phyloP scores from a whole-genome alignment of 306 rosid species.

The Prunus davidiana region DNA sequence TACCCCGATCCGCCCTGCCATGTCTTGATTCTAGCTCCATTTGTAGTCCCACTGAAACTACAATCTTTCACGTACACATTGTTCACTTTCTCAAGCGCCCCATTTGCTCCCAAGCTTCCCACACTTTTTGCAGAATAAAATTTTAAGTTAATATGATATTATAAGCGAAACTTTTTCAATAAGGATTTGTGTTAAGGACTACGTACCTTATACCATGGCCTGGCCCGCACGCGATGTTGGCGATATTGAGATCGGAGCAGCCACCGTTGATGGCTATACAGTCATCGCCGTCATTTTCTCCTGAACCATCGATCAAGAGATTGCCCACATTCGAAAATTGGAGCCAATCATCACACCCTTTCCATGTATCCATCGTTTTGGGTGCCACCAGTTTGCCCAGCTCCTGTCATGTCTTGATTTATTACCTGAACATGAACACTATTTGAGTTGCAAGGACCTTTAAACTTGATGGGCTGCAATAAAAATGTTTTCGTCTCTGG shows the following conservation, averaged over 20 bases:
- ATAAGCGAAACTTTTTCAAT: too few relatives aligned
- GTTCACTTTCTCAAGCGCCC: neutral
- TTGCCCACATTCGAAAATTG: neutral
- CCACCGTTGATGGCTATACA: constrained; percentile 46
- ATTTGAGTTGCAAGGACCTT: too few relatives aligned
- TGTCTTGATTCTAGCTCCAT: constrained; percentile 20
- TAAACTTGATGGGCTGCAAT: too few relatives aligned
- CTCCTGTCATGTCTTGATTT: too few relatives aligned
- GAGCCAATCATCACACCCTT: neutral
- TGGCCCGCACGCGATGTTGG: constrained; percentile 37
- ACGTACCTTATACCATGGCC: constrained; percentile 55
- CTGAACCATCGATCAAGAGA: constrained; percentile 5
- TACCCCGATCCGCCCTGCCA: constrained; percentile 31
- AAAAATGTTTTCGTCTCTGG: too few relatives aligned
- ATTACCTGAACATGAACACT: too few relatives aligned
- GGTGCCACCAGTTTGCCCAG: constrained; percentile 20
- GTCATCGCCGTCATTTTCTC: constrained; percentile 33
- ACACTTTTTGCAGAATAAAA: neutral
- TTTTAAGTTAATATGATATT: neutral
- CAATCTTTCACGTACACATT: neutral
- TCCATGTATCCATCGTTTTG: constrained; percentile 3
- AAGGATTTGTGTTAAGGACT: too few relatives aligned
- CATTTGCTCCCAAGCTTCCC: constrained; percentile 6
- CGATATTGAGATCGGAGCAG: constrained; percentile 16
- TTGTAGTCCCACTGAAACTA: constrained; percentile 5